Conservation (phyloP, 73 alveolate species). For the Tetrahymena borealis region DNA sequence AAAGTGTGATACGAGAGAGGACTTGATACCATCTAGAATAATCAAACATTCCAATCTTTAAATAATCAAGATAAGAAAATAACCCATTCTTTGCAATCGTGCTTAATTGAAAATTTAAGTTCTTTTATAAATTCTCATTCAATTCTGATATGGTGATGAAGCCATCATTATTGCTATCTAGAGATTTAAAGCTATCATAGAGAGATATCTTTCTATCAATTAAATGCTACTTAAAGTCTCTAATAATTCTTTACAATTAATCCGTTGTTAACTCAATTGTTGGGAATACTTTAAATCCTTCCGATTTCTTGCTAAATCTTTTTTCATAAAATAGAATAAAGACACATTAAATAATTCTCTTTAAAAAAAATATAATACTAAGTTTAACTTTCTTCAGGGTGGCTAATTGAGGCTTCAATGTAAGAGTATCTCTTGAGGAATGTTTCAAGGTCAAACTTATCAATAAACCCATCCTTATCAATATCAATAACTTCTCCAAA, state of each 20-base stretch:
- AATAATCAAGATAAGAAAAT: constrained; percentile 52
- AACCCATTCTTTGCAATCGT: constrained; percentile 45
- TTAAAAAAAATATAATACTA: neutral
- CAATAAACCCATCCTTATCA: neutral
- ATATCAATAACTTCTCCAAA: neutral
- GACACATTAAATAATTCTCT: neutral
- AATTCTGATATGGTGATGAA: constrained; percentile 50
- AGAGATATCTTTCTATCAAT: neutral
- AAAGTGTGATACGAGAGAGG: constrained; percentile 20
- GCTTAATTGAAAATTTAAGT: constrained; percentile 17
- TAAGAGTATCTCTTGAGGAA: neutral
- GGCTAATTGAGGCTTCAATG: neutral
- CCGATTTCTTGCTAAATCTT: neutral
- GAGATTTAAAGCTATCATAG: neutral
- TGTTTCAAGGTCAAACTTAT: neutral
- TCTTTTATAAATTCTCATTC: constrained; percentile 34
- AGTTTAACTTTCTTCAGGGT: neutral
- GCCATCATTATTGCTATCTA: constrained; percentile 46
- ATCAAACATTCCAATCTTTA: constrained; percentile 56
- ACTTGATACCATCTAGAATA: constrained; percentile 49
- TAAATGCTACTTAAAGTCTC: neutral
- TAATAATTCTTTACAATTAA: neutral
- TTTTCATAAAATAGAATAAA: neutral
- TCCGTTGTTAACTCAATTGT: neutral
- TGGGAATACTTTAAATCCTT: neutral